Evolutionary conservation across 1,284 basidiomycete species (phyloP).

Genomic region (Boletus sp.): DNA sequence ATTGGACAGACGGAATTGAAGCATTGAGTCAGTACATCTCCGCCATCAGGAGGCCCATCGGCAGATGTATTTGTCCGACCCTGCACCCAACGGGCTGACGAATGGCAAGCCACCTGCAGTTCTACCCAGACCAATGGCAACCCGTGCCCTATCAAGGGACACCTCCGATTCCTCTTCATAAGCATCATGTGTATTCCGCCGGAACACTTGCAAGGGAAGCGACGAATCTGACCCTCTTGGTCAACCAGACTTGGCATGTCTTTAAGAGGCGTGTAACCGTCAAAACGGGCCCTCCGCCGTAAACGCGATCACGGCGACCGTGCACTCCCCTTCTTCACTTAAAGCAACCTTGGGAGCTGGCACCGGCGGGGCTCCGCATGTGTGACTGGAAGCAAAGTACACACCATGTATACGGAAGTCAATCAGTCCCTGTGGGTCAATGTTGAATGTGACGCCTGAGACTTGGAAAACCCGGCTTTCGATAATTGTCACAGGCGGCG

Average conservation of each 20-base stretch:
- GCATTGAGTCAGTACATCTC: not conserved
- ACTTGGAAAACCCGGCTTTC: conserved; percentile 16
- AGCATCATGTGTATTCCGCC: conserved; percentile 3
- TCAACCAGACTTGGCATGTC: not conserved
- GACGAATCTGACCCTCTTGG: conserved; percentile 14
- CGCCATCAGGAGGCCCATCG: not conserved
- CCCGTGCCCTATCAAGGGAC: conserved; percentile 10
- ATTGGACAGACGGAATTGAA: not conserved
- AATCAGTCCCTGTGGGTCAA: conserved; percentile 10
- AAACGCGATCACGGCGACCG: conserved; percentile 11
- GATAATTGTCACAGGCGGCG: conserved; percentile 8
- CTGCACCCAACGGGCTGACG: conserved; percentile 9
- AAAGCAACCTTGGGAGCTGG: not conserved
- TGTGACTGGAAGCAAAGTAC: conserved; percentile 5
- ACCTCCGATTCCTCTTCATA: not conserved
- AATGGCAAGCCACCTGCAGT: not conserved
- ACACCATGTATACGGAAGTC: conserved; percentile 4
- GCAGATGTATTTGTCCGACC: conserved; percentile 12
- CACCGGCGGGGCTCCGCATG: not conserved
- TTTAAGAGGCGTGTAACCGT: conserved; percentile 11
- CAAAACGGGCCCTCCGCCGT: conserved; percentile 11
- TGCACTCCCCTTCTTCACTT: not conserved
- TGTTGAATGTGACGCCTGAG: conserved; percentile 12
- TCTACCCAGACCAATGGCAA: conserved; percentile 1
- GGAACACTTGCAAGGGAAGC: conserved; percentile 16